Base-by-base conservation (phyloP, 805 yeast genomes). In the Lipomyces oligophaga region DNA sequence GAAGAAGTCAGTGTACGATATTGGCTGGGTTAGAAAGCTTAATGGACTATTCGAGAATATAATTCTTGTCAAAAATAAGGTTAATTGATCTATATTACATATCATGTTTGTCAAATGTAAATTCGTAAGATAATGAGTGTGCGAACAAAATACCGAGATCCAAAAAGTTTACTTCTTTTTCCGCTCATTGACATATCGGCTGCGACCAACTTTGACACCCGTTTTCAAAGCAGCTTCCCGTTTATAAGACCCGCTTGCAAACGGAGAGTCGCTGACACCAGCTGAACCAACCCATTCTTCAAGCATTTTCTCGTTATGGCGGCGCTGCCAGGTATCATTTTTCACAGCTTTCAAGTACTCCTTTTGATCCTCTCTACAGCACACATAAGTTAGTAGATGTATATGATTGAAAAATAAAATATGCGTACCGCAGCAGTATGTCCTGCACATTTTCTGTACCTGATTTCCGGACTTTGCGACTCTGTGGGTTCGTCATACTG, bases 251-350 rank as follows among this genome's bases (percentile, higher is more conserved):
- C 80, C 72, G 33, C 73, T 76, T 45, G 77, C 80, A 50, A 93
- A 93, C n/a, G 98, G 98, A 11, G 96, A 83, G 57, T 80, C 80
- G 58, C 67, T 83, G 85, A 43, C 97, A 43, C 88, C 80, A 4
- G 93, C 93, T n/a, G 95, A 95, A 15, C 97, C 96, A 41, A 89
- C 81, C 83, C 94, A 93, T 59, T 86, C 87, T 57, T 83, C 81
- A 54, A 88, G 69, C 47, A 84, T 72, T 53, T 89, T 89, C 60
- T 89, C 97, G 59, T 85, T 86, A 60, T 85, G 84, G 60, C 85
- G 76, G 60, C 85, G 77, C 58, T 81, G 83, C 94, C 96, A 87
- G 35, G 81, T 81, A 44, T 89, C 94, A 60, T 85, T 82, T 63
- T 88, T 88, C 49, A 90, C 63, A 1, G 96, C 95, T 64, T 83